These are phyloP conservation scores for Eucalyptus urophylla DNA, from an alignment of 345 rosid species.

Conservation along the genomic window DNA sequence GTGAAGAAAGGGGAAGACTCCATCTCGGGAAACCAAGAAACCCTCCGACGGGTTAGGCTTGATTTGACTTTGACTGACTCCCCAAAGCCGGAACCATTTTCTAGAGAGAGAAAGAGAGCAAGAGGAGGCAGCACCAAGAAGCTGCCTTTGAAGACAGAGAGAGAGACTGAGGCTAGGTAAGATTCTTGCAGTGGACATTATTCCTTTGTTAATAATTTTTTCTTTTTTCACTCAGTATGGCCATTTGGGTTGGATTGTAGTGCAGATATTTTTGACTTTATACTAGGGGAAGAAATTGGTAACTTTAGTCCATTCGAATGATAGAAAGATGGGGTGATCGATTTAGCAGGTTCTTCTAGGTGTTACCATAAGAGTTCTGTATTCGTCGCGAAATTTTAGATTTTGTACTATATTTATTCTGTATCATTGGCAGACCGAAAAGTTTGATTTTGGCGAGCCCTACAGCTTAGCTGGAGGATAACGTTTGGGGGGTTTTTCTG, in stretches of 20 bases:
- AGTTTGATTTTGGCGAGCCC: background rate
- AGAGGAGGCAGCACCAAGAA: background rate
- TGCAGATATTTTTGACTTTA: background rate
- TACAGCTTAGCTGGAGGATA: background rate
- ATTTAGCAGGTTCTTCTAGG: background rate
- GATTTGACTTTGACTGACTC: background rate
- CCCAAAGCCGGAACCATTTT: background rate
- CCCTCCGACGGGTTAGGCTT: background rate
- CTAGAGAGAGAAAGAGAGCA: background rate
- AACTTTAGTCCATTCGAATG: background rate
- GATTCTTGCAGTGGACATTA: background rate
- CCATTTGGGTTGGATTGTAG: background rate
- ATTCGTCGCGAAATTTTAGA: background rate
- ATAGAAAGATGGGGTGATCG: background rate
- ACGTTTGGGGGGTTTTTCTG: background rate
- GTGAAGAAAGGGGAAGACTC: background rate
- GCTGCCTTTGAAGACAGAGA: background rate
- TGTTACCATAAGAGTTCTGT: background rate
- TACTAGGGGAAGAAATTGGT: background rate
- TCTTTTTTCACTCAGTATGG: background rate
- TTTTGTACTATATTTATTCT: background rate
- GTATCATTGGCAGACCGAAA: background rate
- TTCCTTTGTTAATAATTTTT: background rate
- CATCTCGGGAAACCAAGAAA: background rate
- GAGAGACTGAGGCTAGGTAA: background rate